Base-by-base conservation (phyloP, 805 yeast species). In the Metschnikowia sp. region DNA sequence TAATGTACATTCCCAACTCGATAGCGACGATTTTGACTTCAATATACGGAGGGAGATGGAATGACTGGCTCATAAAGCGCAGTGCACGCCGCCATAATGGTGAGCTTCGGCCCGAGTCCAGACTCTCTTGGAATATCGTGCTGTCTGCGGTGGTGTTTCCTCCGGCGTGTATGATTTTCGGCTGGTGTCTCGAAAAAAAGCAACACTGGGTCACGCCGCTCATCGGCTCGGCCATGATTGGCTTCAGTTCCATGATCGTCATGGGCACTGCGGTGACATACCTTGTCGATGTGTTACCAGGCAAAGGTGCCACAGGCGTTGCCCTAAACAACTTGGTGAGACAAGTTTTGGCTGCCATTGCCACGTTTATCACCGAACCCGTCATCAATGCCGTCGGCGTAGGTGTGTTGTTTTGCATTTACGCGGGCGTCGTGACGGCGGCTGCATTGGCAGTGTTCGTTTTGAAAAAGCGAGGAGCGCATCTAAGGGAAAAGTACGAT, bases 271-370 rank as follows among this genome's bases (percentile, higher is more conserved):
- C 89, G 0, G 79, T 85, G 2, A 88, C 96, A 0, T 89, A 88
- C 59, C 67, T 88, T 45, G 90, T 89, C 1, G 96, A 88, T 60
- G 81, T 88, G 1, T 71, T 89, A 39, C 96, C 96, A 0, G 95
- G 96, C 0, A 76, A 83, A 57, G 95, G 96, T 37, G 91, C 96
- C 11, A 86, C 96, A 0, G 96, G 95, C 0, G 88, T 88, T 41
- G 96, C 96, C 0, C 63, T 89, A 42, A 88, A 86, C 58, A 89
- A 88, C 60, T 74, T 88, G 46, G 72, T 84, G 15, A 74, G 96
- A 56, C 86, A 82, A 73, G 67, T 81, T 1, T 67, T 86, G 48
- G 96, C 96, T 1, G 87, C 95, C 0, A 72, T 75, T 1, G 91
- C 88, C 10, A 81, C 90, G 1, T 89, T 88, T 61, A 73, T 83